Evolutionary conservation across 352 stramenopile genomes (phyloP).

Genomic region (Phytophthora palmivora): DNA sequence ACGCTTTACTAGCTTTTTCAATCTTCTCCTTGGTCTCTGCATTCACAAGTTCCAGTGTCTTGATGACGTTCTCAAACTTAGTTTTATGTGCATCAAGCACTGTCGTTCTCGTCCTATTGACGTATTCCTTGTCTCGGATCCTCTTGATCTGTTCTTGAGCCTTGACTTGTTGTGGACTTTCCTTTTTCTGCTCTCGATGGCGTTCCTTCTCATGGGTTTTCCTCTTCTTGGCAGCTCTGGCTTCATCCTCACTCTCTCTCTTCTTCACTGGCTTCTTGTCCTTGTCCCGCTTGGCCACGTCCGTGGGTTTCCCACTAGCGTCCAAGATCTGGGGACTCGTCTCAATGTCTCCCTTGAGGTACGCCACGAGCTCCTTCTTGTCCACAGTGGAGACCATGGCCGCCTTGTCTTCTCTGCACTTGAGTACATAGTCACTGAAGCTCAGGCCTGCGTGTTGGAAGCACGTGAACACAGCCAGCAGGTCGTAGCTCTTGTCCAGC

Average conservation of each 20-base stretch:
- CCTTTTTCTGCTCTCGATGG: conserved; percentile 51
- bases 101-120: conserved; percentile 68
- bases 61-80: conserved; percentile 85
- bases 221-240: conserved; percentile 51
- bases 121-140: conserved; percentile 73
- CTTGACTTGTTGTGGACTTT: conserved; percentile 36
- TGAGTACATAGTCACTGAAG: conserved; percentile 89
- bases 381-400: conserved; percentile 87
- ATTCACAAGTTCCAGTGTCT: conserved; percentile 82
- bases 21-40: conserved; percentile 90
- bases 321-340: conserved; percentile 73
- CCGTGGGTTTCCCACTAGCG: conserved; percentile 18
- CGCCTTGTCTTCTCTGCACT: conserved; percentile 79
- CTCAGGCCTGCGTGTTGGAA: conserved; percentile 73
- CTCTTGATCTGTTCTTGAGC: conserved; percentile 63
- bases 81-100: conserved; percentile 83
- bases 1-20: conserved; percentile 81
- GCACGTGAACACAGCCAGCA: conserved; percentile 83
- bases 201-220: too few relatives aligned
- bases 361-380: conserved; percentile 89
- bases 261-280: conserved; percentile 24
- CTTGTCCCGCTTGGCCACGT: conserved; percentile 15
- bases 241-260: conserved; percentile 23
- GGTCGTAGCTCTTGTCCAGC: conserved; percentile 84
- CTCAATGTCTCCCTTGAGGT: conserved; percentile 86